phyloP scores from a whole-genome alignment of 495 filamentous ascomycete species.

The Parachaetomium inaequale region DNA sequence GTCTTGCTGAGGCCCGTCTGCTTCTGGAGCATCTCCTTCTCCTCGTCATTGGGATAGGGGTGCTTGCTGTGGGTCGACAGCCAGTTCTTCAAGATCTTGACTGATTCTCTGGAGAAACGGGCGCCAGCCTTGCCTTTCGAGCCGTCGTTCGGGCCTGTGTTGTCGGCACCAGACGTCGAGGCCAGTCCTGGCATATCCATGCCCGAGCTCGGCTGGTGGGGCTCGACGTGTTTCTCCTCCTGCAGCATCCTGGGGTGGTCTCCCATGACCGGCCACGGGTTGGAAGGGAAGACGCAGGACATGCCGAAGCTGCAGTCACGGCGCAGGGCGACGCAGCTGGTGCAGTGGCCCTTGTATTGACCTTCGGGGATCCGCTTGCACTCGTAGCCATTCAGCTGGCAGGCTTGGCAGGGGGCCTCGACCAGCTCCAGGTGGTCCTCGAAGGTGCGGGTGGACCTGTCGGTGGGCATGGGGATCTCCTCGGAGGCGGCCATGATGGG shows the following conservation, averaged over 20 bases:
- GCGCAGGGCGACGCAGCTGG: conserved; percentile 72
- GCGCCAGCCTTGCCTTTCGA: conserved; percentile 51
- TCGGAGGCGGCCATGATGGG: conserved; percentile 17
- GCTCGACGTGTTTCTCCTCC: conserved; percentile 46
- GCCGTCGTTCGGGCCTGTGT: conserved; percentile 28
- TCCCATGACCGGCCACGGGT: conserved; percentile 46
- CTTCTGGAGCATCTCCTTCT: conserved; percentile 69
- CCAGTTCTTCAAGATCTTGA: conserved; percentile 76
- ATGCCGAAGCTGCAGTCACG: conserved; percentile 65
- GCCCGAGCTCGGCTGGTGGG: conserved; percentile 39
- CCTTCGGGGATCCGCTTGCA: conserved; percentile 72
- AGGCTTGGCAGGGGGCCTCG: conserved; percentile 64
- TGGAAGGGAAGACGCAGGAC: conserved; percentile 37
- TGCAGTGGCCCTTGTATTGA: conserved; percentile 65
- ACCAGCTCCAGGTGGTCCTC: conserved; percentile 40
- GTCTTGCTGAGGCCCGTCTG: conserved; percentile 69
- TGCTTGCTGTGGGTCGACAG: conserved; percentile 67
- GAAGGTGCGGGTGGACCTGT: conserved; percentile 23
- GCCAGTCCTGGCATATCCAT: conserved; percentile 28
- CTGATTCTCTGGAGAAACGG: conserved; percentile 67
- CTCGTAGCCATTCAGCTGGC: conserved; percentile 61
- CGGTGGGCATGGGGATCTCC: conserved; percentile 19
- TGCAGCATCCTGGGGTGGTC: conserved; percentile 45
- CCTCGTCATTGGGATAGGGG: conserved; percentile 76
- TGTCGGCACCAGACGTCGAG: conserved; percentile 28